Evolutionary conservation across 1,284 basidiomycete species (phyloP).

Genomic region (Naganishia albida): DNA sequence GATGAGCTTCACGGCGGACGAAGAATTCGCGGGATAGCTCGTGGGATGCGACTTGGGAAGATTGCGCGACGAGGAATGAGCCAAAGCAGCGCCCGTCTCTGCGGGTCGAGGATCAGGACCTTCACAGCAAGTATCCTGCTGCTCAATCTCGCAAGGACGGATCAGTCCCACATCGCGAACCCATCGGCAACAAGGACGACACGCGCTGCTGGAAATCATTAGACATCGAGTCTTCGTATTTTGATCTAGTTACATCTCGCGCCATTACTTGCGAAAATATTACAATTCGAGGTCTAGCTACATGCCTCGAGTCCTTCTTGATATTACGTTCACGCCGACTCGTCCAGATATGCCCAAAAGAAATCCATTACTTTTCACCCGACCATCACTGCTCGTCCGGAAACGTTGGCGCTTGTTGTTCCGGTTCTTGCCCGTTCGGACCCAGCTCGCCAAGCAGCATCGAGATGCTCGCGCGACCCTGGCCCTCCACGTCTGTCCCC

Average conservation of each 20-base stretch:
- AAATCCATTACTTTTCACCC: not conserved
- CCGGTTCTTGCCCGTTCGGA: not conserved
- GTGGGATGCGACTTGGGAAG: no score
- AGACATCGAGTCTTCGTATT: no score
- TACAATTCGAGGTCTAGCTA: not conserved
- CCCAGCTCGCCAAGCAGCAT: constrained; percentile 10
- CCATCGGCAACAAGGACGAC: no score
- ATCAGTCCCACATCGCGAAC: no score
- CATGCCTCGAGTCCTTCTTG: not conserved
- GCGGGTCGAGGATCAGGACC: no score
- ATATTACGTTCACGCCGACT: not conserved
- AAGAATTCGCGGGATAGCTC: no score
- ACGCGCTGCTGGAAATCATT: no score
- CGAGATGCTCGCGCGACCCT: constrained; percentile 4
- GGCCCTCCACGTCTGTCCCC: not conserved
- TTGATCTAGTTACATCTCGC: not conserved
- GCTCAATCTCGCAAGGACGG: no score
- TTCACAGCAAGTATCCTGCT: no score
- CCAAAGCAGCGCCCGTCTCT: no score
- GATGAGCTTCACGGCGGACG: no score
- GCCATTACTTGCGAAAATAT: not conserved
- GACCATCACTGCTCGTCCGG: not conserved
- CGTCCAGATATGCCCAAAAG: not conserved
- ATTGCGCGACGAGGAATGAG: no score
- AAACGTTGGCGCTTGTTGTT: constrained; percentile 2